Evolutionary conservation across 2,329 filamentous ascomycete species (phyloP), one percentile per base, ranked within the genome.

Genomic region (Xylariaceae sp.): DNA sequence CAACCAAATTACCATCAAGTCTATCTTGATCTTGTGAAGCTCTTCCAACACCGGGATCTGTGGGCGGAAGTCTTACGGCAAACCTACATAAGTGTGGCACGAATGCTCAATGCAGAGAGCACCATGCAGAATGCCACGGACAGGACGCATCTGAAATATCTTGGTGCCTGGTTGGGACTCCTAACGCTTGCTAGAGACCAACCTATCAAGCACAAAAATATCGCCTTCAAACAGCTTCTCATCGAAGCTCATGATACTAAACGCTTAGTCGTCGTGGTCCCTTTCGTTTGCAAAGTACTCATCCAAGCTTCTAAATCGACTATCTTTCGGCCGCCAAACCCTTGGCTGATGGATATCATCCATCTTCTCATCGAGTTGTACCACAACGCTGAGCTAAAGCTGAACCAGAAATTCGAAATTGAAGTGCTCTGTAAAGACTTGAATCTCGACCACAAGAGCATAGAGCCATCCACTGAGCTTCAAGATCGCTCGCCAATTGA

Each of bases 341-440:
- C 94, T 1, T 99, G 94, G 94, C 72, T 96, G 44, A 95, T 96
- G 88, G 94, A 99, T 65, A 94, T 99, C 51, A 84, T 99, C 53
- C 83, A 89, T 60, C 77, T 97, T 6, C 79, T 99, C 37, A 89
- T 96, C 64, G 95, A 99, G 67, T 79, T 99, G 3, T 99, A 99
- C 67, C 87, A 96, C 66, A 88, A 88, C 65, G 90, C 89, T 11
- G 92, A 96, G 64, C 76, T 99, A 53, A 97, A 97, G 70, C 81
- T 99, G 39, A 97, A 97, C 63, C 85, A 96, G 50, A 99, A 97
- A 66, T 99, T 99, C 64, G 94, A 99, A 71, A 97, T 99, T 55
- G 94, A 99, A 71, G 91, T 99, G 30, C 80, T 99, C 29, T 99
- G 91, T 76, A 95, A 95, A 68, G 91, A 91, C 9, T 76, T 99